Evolutionary conservation across 2,329 filamentous ascomycete genomes (phyloP), one percentile per base, ranked within the genome.

Genomic region (Ophiosphaerella narmari): DNA sequence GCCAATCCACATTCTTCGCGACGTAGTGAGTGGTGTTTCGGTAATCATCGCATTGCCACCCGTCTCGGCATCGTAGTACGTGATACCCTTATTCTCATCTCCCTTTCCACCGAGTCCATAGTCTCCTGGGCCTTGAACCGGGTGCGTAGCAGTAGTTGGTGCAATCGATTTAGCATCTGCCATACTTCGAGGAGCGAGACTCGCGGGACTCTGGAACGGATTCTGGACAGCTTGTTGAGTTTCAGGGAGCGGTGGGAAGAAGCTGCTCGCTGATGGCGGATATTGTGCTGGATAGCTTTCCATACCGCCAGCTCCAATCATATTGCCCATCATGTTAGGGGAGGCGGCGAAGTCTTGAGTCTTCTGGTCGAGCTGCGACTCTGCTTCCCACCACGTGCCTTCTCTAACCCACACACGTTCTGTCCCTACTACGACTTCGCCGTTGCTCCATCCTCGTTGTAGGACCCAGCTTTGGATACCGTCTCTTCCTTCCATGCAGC

Each of bases 351-450:
- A 47, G 58, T 85, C 82, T 45, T 82, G 78, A 1, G 87, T 85
- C 74, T 94, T 93, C 63, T 95, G 80, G 66, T 99, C 94, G 24
- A 97, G 86, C 89, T 97, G 96, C 54, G 85, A 90, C 76, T 99
- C 94, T 5, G 92, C 93, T 74, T 97, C 93, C 93, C 93, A 97
- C 93, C 94, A 99, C 2, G 92, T 89, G 49, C 79, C 82, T 74
- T 99, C 94, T 42, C 93, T 85, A 79, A 97, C 92, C 94, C 94
- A 99, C 36, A 99, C 86, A 29, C 94, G 89, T 73, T 97, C 91
- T 50, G 86, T 87, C 47, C 94, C 94, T 29, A 97, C 80, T 5
- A 96, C 86, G 2, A 97, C 91, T 75, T 97, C 94, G 34, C 94
- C 94, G 62, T 99, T 99, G 76, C 91, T 97, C 94, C 94, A 99